These are phyloP conservation scores for Usnea hakonensis DNA, from an alignment of 495 filamentous ascomycete genomes.

Conservation along the genomic window DNA sequence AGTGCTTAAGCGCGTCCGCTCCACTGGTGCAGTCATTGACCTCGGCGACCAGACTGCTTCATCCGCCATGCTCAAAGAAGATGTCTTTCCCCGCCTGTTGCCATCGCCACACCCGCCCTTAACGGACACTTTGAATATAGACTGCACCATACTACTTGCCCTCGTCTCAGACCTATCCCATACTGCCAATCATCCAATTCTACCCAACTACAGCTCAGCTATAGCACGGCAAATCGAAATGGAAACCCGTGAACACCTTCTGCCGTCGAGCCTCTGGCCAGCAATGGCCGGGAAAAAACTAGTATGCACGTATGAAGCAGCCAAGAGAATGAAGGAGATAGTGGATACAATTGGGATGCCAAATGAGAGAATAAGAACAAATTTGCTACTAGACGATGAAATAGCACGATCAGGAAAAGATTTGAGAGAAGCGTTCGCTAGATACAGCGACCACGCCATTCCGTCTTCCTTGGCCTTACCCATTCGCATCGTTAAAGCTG, in stretches of 20 bases:
- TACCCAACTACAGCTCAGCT: constrained; percentile 45
- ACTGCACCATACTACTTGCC: constrained; percentile 67
- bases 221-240: constrained; percentile 58
- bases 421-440: constrained; percentile 37
- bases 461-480: constrained; percentile 46
- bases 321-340: constrained; percentile 56
- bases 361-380: constrained; percentile 49
- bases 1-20: constrained; percentile 49
- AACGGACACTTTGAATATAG: constrained; percentile 57
- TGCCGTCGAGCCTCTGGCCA: constrained; percentile 57
- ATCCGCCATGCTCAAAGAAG: constrained; percentile 14
- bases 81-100: constrained; percentile 38
- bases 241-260: constrained; percentile 52
- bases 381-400: constrained; percentile 45
- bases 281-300: constrained; percentile 46
- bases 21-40: constrained; percentile 48
- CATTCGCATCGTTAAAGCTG: constrained; percentile 35
- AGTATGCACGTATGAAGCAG: constrained; percentile 57
- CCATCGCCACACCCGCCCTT: constrained; percentile 48
- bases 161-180: constrained; percentile 64
- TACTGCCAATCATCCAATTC: constrained; percentile 29
- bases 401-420: constrained; percentile 17
- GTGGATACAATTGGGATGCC: constrained; percentile 58
- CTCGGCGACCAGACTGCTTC: constrained; percentile 9
- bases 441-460: constrained; percentile 44